Percentiles rank a stretch among this genome's conserved stretches.
Evolutionary conservation across 2,329 filamentous ascomycete species (phyloP).

Genomic region (Bipolaris sorokiniana): DNA sequence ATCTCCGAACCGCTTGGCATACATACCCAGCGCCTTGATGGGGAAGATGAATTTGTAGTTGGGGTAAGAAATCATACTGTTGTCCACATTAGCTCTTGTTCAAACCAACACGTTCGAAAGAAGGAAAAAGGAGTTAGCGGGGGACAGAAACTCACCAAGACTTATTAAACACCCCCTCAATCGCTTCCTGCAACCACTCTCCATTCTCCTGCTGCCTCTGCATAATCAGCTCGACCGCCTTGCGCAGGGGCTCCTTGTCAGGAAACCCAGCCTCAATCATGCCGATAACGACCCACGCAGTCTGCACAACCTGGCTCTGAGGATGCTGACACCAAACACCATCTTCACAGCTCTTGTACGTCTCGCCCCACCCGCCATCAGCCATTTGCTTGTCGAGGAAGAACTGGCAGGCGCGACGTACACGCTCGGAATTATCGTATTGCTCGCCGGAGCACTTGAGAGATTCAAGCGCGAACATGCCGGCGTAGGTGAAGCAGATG

Average conservation of each 20-base stretch:
- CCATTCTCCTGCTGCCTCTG: slow-evolving; percentile 83
- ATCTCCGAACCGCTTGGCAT: slow-evolving; percentile 58
- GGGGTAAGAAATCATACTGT: slow-evolving; percentile 94
- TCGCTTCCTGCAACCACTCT: slow-evolving; percentile 93
- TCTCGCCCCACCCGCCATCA: slow-evolving; percentile 97
- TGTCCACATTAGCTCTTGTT: slow-evolving; percentile 16
- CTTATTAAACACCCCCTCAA: slow-evolving; percentile 99
- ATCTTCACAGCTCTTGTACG: slow-evolving; percentile 83
- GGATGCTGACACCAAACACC: slow-evolving; percentile 77
- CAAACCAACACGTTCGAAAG: background rate
- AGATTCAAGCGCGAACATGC: slow-evolving; percentile 93
- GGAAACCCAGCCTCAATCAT: slow-evolving; percentile 85
- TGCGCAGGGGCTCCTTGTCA: slow-evolving; percentile 72
- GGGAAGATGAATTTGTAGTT: slow-evolving; percentile 99
- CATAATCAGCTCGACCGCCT: slow-evolving; percentile 82
- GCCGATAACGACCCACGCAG: slow-evolving; percentile 84
- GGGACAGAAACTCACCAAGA: slow-evolving; percentile 70
- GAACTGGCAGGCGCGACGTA: slow-evolving; percentile 82
- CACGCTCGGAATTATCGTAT: slow-evolving; percentile 73
- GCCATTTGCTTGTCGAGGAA: slow-evolving; percentile 80
- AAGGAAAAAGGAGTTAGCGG: no score
- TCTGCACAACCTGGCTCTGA: slow-evolving; percentile 89
- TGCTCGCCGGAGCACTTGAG: slow-evolving; percentile 81
- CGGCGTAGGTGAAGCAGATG: slow-evolving; percentile 96
- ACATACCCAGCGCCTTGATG: slow-evolving; percentile 92